Percentiles rank a stretch among this genome's conserved stretches.
These are phyloP conservation scores for Metarhizium brunneum DNA, from an alignment of 2,329 filamentous ascomycete species.

Conservation along the genomic window DNA sequence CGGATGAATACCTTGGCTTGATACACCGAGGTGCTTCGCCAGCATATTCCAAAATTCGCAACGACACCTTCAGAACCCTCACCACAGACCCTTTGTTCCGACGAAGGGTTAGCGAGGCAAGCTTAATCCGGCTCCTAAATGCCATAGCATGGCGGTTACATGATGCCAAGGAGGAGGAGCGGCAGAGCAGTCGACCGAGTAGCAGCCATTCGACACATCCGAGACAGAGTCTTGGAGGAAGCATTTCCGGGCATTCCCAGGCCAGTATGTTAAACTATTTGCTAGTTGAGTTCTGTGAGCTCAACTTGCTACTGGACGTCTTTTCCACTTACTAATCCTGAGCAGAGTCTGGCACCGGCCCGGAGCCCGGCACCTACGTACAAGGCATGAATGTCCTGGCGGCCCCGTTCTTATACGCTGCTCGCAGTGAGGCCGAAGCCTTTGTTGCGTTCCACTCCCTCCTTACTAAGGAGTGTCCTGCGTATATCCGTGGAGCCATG, in stretches of 20 bases:
- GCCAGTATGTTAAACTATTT: slow-evolving; percentile 28
- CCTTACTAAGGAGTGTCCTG: slow-evolving; percentile 79
- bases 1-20: slow-evolving; percentile 80
- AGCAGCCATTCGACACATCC: slow-evolving; percentile 26
- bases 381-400: slow-evolving; percentile 99
- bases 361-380: slow-evolving; percentile 78
- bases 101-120: slow-evolving; percentile 88
- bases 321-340: slow-evolving; percentile 21
- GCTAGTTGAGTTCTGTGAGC: neutral
- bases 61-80: slow-evolving; percentile 94
- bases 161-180: slow-evolving; percentile 55
- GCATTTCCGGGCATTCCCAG: slow-evolving; percentile 27
- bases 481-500: slow-evolving; percentile 93
- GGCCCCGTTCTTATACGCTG: slow-evolving; percentile 90
- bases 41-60: slow-evolving; percentile 93
- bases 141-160: slow-evolving; percentile 90
- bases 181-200: slow-evolving; percentile 26
- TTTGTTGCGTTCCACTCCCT: slow-evolving; percentile 86
- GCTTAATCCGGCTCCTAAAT: slow-evolving; percentile 86
- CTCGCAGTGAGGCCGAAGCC: slow-evolving; percentile 88
- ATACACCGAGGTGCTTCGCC: slow-evolving; percentile 91
- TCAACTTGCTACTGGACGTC: neutral
- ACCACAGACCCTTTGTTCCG: slow-evolving; percentile 97
- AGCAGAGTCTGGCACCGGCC: slow-evolving; percentile 48
- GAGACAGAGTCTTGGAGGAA: slow-evolving; percentile 22